Conservation (phyloP, 352 stramenopile genomes). For the Phytopythium kandeliae region DNA sequence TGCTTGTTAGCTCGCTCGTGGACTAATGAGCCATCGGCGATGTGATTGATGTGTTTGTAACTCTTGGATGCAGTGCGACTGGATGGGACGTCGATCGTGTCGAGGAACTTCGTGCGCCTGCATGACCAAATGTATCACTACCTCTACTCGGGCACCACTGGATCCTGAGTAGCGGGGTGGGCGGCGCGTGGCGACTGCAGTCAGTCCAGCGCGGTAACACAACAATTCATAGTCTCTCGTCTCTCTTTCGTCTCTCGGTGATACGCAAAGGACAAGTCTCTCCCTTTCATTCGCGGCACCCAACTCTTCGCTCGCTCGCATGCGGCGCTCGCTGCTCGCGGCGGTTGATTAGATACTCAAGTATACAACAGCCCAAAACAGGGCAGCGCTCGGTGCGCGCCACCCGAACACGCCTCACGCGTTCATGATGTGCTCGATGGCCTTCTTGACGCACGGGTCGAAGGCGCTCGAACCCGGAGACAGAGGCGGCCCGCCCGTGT, state of each 20-base stretch:
- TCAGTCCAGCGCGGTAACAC: too few species aligned
- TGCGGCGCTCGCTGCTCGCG: background rate
- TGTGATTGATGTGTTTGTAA: background rate
- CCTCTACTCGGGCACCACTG: constrained; percentile 42
- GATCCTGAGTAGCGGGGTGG: too few species aligned
- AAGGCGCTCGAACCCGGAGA: constrained; percentile 15
- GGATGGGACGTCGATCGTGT: constrained; percentile 83
- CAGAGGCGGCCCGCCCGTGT: background rate
- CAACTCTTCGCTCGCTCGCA: too few species aligned
- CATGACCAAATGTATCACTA: constrained; percentile 97
- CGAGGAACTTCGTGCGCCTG: constrained; percentile 83
- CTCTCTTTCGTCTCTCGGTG: too few species aligned
- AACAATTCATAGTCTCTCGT: too few species aligned
- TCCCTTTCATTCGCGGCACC: too few species aligned
- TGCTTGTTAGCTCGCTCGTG: too few species aligned
- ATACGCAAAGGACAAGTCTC: too few species aligned
- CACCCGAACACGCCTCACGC: constrained; percentile 15
- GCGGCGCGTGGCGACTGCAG: too few species aligned
- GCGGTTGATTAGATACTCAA: constrained; percentile 4
- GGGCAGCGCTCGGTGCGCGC: background rate
- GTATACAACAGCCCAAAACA: background rate
- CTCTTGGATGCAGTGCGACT: constrained; percentile 54
- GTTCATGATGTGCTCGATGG: constrained; percentile 69
- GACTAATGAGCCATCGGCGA: too few species aligned
- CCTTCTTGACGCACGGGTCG: constrained; percentile 60